A percentile compares a stretch with the other conserved stretches of the same genome.
Conservation (phyloP, 345 rosid genomes). For the Adansonia digitata region DNA sequence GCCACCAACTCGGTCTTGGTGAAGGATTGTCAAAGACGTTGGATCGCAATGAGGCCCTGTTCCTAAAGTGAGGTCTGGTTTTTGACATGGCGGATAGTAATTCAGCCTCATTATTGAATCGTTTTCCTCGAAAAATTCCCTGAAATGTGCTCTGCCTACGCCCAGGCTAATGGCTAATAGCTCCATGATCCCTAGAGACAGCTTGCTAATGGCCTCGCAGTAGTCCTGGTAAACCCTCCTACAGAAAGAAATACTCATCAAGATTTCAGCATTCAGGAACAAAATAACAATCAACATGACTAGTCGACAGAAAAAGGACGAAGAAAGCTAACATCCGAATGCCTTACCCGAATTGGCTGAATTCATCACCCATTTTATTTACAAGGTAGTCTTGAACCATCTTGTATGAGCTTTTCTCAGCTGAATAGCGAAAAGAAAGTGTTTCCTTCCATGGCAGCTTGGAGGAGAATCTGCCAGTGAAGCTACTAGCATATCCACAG, state of each 20-base stretch:
- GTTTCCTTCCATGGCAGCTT: slow-evolving; percentile 99
- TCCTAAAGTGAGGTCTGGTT: slow-evolving; percentile 87
- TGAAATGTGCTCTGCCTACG: slow-evolving; percentile 46
- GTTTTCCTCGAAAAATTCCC: slow-evolving; percentile 71
- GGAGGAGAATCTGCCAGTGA: slow-evolving; percentile 85
- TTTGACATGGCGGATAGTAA: slow-evolving; percentile 93
- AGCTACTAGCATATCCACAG: slow-evolving; percentile 94
- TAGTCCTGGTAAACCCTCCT: slow-evolving; percentile 80
- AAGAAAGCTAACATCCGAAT: not conserved
- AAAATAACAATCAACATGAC: not conserved
- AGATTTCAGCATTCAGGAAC: not conserved
- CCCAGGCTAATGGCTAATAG: slow-evolving; percentile 77
- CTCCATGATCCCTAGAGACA: slow-evolving; percentile 92
- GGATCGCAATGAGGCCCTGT: slow-evolving; percentile 99
- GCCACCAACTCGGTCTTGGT: slow-evolving; percentile 90
- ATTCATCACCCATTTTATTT: slow-evolving; percentile 60
- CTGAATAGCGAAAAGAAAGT: slow-evolving; percentile 62
- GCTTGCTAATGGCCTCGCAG: slow-evolving; percentile 79
- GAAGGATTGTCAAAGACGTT: slow-evolving; percentile 93
- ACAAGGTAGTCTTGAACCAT: slow-evolving; percentile 52
- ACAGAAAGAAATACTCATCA: not conserved
- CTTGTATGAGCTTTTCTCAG: slow-evolving; percentile 34
- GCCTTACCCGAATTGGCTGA: slow-evolving; percentile 59
- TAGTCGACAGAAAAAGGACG: not conserved
- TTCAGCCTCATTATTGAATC: slow-evolving; percentile 97